These are phyloP conservation scores for Sugiyamaella boreocaroliniensis DNA, from an alignment of 805 yeast species.

Conservation along the genomic window DNA sequence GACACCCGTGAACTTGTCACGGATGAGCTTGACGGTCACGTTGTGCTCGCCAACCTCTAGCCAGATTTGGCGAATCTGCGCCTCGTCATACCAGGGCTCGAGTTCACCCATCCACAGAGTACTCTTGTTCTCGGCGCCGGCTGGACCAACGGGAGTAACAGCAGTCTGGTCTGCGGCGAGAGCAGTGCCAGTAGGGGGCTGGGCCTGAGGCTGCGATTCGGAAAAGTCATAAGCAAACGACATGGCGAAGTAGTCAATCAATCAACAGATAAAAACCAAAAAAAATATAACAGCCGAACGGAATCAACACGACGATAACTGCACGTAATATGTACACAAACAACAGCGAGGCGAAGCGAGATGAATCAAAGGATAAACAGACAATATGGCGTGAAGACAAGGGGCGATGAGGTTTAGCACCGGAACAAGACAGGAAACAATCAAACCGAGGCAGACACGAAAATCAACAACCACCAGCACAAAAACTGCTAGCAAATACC, in stretches of 20 bases:
- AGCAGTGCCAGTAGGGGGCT: neutral
- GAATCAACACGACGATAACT: no score
- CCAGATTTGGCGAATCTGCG: slow-evolving; percentile 63
- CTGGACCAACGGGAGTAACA: neutral
- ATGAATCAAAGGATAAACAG: no score
- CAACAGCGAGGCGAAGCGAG: no score
- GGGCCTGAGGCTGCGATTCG: neutral
- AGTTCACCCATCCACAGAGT: slow-evolving; percentile 73
- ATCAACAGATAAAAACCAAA: slow-evolving; percentile 5
- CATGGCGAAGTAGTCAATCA: slow-evolving; percentile 4
- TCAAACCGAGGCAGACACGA: neutral
- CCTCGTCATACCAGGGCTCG: slow-evolving; percentile 79
- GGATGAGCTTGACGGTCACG: slow-evolving; percentile 61
- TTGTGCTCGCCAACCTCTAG: slow-evolving; percentile 51
- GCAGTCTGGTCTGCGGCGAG: neutral
- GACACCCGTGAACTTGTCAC: slow-evolving; percentile 46
- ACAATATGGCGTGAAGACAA: no score
- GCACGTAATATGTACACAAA: no score
- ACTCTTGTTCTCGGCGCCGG: slow-evolving; percentile 24
- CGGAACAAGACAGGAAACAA: no score
- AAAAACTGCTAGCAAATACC: neutral
- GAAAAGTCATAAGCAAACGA: slow-evolving; percentile 5
- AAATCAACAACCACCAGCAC: neutral
- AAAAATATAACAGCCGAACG: neutral
- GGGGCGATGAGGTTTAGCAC: no score